Evolutionary conservation across 805 yeast genomes (phyloP).

Genomic region (Kazachstania psychrophila): DNA sequence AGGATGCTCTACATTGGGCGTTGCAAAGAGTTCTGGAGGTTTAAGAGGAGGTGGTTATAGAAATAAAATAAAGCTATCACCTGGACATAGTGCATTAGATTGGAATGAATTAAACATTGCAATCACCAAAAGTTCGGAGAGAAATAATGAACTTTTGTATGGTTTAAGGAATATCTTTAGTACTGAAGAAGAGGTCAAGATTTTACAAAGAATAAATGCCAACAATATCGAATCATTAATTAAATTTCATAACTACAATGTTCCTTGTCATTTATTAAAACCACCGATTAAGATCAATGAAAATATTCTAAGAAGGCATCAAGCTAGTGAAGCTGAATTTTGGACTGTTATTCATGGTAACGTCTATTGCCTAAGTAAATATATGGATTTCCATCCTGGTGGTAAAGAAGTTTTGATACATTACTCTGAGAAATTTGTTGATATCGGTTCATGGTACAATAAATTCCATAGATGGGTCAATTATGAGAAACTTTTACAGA

Average conservation of each 20-base stretch:
- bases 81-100: slow-evolving; percentile 29
- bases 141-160: slow-evolving; percentile 11
- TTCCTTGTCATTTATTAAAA: slow-evolving; percentile 4
- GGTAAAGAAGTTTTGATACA: slow-evolving; percentile 70
- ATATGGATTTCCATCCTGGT: slow-evolving; percentile 86
- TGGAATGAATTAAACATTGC: slow-evolving; percentile 20
- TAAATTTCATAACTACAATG: slow-evolving; percentile 2
- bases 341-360: slow-evolving; percentile 79
- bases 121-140: slow-evolving; percentile 6
- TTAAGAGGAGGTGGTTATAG: slow-evolving; percentile 13
- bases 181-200: slow-evolving; percentile 5
- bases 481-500: slow-evolving; percentile 68
- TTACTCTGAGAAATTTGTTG: slow-evolving; percentile 58
- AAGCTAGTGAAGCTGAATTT: slow-evolving; percentile 48
- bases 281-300: slow-evolving; percentile 47
- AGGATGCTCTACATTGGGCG: slow-evolving; percentile 3
- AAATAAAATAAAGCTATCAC: slow-evolving; percentile 29
- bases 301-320: slow-evolving; percentile 53
- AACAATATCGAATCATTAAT: slow-evolving; percentile 1
- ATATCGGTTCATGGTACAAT: slow-evolving; percentile 68
- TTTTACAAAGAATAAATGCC: slow-evolving; percentile 12
- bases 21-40: not conserved
- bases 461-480: slow-evolving; percentile 77
- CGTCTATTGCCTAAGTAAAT: slow-evolving; percentile 81
- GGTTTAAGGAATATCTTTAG: not conserved